Evolutionary conservation across 495 filamentous ascomycete species (phyloP).

Genomic region (Bathelium albidoporum): DNA sequence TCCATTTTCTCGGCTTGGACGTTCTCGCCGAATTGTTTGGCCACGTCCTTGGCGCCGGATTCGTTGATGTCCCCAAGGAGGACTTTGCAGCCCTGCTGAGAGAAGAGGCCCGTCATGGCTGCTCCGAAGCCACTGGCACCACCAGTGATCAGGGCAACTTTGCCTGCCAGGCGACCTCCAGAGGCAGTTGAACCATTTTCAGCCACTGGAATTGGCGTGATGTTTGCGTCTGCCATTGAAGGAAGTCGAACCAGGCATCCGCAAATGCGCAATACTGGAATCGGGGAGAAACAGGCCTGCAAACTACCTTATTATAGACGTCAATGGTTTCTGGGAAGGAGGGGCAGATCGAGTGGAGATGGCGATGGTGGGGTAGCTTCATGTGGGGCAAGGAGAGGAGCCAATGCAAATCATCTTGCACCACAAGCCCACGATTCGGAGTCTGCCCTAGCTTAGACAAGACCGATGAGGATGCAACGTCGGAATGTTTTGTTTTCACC

Average conservation of each 20-base stretch:
- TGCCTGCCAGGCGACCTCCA: not conserved
- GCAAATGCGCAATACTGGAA: not conserved
- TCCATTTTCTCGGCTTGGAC: slow-evolving; percentile 6
- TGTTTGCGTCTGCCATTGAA: not conserved
- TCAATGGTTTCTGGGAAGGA: not conserved
- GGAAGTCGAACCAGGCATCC: not conserved
- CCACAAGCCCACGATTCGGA: not conserved
- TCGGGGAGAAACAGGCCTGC: not conserved
- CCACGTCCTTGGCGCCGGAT: not conserved
- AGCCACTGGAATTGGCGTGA: not conserved
- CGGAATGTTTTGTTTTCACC: too few species aligned
- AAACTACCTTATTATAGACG: not conserved
- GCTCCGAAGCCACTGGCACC: slow-evolving; percentile 9
- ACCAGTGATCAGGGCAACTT: slow-evolving; percentile 8
- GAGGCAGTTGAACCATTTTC: not conserved
- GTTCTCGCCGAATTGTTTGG: slow-evolving; percentile 1
- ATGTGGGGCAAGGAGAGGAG: not conserved
- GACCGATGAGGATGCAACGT: too few species aligned
- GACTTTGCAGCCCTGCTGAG: slow-evolving; percentile 6
- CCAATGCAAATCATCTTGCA: too few species aligned
- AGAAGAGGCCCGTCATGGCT: slow-evolving; percentile 7
- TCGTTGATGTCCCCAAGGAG: slow-evolving; percentile 12
- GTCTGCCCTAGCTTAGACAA: not conserved
- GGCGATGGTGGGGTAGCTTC: not conserved
- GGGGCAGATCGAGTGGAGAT: not conserved